Evolutionary conservation across 2,329 filamentous ascomycete species (phyloP), one percentile per base, ranked within the genome.

Genomic region (Penicillium corylophilum): DNA sequence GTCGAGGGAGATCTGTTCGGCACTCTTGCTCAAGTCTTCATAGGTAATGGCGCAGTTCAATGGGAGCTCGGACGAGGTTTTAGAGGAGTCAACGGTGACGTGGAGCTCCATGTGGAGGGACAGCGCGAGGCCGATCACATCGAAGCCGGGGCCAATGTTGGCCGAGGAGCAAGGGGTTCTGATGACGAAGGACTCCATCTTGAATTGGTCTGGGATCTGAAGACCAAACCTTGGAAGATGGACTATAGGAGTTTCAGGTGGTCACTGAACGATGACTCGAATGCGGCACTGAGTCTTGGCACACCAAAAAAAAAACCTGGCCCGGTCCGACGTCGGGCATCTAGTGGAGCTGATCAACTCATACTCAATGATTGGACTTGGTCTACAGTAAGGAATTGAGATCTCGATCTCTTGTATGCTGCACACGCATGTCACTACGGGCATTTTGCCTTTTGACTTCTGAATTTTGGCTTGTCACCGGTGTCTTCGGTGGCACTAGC

Each of bases 91-190:
- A 66, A 95, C 80, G 57, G 86, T 90, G 71, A 97, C 88, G 58
- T 86, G 82, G 50, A 97, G 79, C 77, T 96, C 92, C 59, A 99
- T 88, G 77, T 93, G 95, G 72, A 96, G 86, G 60, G 91, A 95
- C 62, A 99, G 82, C 8, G 93, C 93, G 56, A 99, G 86, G 62
- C 94, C 75, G 71, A 97, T 96, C 65, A 96, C 93, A 79, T 99
- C 93, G 80, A 97, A 99, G 53, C 93, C 93, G 44, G 93, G 93
- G 62, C 90, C 93, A 69, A 97, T 96, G 79, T 97, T 97, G 76
- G 93, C 93, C 56, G 92, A 96, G 54, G 93, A 97, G 77, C 90
- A 95, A 60, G 93, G 93, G 56, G 90, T 90, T 75, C 82, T 84
- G 79, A 91, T 89, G 62, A 81, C 77, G 73, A 88, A 87, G 48